phyloP scores from a whole-genome alignment of 164 flowering plant species.

The Hamamelis virginiana region DNA sequence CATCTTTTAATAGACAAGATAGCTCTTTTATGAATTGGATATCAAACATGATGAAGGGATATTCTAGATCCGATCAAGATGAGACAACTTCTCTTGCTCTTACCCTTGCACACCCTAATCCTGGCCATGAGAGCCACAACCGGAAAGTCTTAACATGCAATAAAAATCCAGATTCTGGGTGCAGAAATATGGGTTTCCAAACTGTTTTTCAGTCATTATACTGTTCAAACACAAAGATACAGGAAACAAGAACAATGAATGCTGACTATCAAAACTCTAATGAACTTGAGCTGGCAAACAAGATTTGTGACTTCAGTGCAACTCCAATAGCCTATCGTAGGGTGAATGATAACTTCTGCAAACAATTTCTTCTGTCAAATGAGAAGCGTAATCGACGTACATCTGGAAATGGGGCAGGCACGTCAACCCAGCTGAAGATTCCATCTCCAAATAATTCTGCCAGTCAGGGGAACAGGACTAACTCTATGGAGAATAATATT shows the following conservation, averaged over 20 bases:
- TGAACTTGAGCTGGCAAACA: constrained; percentile 25
- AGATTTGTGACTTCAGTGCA: constrained; percentile 22
- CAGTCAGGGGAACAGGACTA: constrained; percentile 17
- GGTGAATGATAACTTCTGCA: constrained; percentile 15
- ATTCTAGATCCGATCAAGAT: constrained; percentile 32
- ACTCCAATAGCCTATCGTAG: constrained; percentile 23
- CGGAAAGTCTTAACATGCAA: constrained; percentile 17
- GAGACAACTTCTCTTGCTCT: constrained; percentile 34
- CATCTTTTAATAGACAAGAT: constrained; percentile 35
- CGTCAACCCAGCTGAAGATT: constrained; percentile 17
- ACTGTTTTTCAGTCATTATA: constrained; percentile 60
- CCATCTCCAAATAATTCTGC: constrained; percentile 12
- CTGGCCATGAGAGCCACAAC: constrained; percentile 21
- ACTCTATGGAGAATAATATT: constrained; percentile 22
- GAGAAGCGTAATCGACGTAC: constrained; percentile 22
- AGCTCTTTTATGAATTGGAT: constrained; percentile 89
- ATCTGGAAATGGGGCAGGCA: constrained; percentile 18
- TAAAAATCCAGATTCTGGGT: constrained; percentile 21
- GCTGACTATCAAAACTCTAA: constrained; percentile 18
- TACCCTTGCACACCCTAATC: constrained; percentile 26
- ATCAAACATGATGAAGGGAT: constrained; percentile 71
- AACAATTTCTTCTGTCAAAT: constrained; percentile 15
- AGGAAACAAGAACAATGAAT: constrained; percentile 13
- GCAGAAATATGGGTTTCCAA: constrained; percentile 51
- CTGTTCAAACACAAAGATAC: constrained; percentile 28